Evolutionary conservation across 2,329 filamentous ascomycete genomes (phyloP).

Genomic region (Ophiosphaerella narmari): DNA sequence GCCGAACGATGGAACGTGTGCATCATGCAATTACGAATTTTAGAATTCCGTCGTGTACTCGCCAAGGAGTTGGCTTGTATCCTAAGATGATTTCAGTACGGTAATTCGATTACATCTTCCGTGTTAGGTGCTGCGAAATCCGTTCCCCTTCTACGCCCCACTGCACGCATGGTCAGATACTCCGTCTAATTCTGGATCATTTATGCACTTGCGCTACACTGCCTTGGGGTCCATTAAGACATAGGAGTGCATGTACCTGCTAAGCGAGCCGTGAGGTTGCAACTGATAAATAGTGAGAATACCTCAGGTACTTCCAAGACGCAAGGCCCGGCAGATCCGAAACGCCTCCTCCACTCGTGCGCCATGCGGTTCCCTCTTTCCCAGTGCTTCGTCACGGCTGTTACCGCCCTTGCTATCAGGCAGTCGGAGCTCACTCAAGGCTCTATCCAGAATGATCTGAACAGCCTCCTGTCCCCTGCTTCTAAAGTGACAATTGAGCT

Average conservation of each 20-base stretch:
- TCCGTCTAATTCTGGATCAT: no score
- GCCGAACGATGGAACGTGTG: not conserved
- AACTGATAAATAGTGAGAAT: not conserved
- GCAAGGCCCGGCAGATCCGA: slow-evolving; percentile 5
- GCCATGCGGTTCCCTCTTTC: slow-evolving; percentile 18
- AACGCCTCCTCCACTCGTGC: slow-evolving; percentile 1
- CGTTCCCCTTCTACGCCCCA: no score
- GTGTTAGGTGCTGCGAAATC: no score
- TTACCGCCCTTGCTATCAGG: slow-evolving; percentile 16
- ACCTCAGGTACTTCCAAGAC: slow-evolving; percentile 4
- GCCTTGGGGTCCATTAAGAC: no score
- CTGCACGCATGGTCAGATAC: no score
- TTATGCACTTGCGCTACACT: no score
- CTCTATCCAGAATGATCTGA: slow-evolving; percentile 15
- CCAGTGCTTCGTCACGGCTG: slow-evolving; percentile 11
- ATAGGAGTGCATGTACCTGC: no score
- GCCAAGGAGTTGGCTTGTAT: no score
- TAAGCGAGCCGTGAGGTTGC: slow-evolving; percentile 1
- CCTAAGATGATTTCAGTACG: no score
- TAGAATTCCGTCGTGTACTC: no score
- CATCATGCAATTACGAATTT: no score
- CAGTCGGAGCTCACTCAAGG: slow-evolving; percentile 2
- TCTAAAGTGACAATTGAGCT: slow-evolving; percentile 18
- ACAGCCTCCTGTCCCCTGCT: slow-evolving; percentile 13
- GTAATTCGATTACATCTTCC: no score